Percentiles rank a stretch among this genome's conserved stretches.
Conservation (phyloP, 805 yeast species). For the Myxozyma vanderwaltii region DNA sequence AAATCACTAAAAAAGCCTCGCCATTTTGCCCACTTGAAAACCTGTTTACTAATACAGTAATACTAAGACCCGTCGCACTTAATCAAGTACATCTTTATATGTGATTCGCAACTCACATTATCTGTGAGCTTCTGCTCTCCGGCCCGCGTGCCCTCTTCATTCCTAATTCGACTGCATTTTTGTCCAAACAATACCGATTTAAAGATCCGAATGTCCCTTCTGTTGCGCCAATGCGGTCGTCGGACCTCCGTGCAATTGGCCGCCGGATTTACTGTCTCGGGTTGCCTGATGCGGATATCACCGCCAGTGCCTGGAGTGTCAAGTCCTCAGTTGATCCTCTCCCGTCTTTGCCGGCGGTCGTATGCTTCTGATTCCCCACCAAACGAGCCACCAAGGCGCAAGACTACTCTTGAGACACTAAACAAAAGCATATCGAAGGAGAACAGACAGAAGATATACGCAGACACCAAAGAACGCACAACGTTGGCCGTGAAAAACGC, state of each 20-base stretch:
- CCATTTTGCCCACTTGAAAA: too few relatives aligned
- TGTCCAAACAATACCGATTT: background rate
- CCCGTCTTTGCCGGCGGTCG: background rate
- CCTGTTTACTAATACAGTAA: too few relatives aligned
- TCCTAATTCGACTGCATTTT: background rate
- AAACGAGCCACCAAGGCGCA: background rate
- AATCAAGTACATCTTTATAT: too few relatives aligned
- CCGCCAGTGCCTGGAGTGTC: background rate
- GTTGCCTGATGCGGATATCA: background rate
- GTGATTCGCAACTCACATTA: too few relatives aligned
- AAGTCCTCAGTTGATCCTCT: background rate
- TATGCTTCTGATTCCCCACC: background rate
- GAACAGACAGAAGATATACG: conserved; percentile 8
- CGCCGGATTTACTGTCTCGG: background rate
- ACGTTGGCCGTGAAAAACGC: conserved; percentile 18
- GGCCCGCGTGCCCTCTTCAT: background rate
- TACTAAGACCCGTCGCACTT: too few relatives aligned
- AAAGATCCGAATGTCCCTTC: background rate
- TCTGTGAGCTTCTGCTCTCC: too few relatives aligned
- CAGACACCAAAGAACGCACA: conserved; percentile 16
- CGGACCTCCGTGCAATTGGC: background rate
- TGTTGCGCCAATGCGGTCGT: background rate
- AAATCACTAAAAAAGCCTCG: too few relatives aligned
- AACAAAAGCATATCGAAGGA: conserved; percentile 5
- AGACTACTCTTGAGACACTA: background rate